phyloP scores from a whole-genome alignment of 2,329 filamentous ascomycete species.

The Podosphaera fusca region DNA sequence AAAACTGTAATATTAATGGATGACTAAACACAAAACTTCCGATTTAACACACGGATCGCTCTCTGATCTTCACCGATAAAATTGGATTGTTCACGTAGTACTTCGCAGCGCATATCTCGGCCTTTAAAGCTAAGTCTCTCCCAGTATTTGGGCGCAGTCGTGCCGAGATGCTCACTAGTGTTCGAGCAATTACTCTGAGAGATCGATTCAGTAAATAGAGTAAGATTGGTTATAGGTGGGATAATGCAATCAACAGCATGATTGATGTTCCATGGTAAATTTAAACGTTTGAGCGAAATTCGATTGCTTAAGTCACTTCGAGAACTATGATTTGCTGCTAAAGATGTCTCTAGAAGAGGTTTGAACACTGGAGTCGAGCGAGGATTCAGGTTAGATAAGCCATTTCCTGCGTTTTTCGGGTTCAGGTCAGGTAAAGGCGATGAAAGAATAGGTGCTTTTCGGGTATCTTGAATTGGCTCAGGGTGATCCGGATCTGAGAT shows the following conservation, averaged over 20 bases:
- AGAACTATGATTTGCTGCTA: too few relatives aligned
- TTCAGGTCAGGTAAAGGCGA: too few relatives aligned
- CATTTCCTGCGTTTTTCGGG: too few relatives aligned
- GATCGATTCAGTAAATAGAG: constrained; percentile 10
- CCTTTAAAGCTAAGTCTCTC: constrained; percentile 15
- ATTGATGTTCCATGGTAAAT: constrained; percentile 2
- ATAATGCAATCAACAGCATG: constrained; percentile 12
- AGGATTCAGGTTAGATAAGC: too few relatives aligned
- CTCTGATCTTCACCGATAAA: constrained; percentile 35
- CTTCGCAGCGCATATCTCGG: constrained; percentile 29
- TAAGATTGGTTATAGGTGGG: constrained; percentile 14
- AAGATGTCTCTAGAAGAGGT: too few relatives aligned
- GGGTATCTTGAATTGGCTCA: too few relatives aligned
- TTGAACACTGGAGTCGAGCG: too few relatives aligned
- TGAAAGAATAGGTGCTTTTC: too few relatives aligned
- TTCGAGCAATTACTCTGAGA: background rate
- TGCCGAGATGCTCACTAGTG: background rate
- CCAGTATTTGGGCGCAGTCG: constrained; percentile 8
- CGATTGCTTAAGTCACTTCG: too few relatives aligned
- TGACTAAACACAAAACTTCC: constrained; percentile 23
- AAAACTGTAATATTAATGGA: too few relatives aligned
- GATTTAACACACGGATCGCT: constrained; percentile 41
- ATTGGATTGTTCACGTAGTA: constrained; percentile 31
- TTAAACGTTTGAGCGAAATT: too few relatives aligned
- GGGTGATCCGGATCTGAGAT: too few relatives aligned